Conservation (phyloP, 2,329 filamentous ascomycete species). For the Saccharata proteae region DNA sequence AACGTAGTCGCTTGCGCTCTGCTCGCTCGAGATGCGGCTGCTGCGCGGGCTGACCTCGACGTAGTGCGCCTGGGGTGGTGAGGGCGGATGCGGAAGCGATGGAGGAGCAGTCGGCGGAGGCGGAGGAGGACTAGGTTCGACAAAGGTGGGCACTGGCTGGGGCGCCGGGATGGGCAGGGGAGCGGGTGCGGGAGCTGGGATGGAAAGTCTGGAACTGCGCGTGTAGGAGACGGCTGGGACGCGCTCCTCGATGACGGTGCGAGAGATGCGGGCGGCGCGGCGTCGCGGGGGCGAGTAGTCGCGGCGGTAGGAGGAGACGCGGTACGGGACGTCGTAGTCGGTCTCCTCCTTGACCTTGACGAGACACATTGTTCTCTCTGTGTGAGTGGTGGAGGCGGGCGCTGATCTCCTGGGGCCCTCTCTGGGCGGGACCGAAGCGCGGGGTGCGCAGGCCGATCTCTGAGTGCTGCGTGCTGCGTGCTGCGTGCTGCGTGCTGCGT, state of each 20-base stretch:
- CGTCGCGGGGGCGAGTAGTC: slow-evolving; percentile 15
- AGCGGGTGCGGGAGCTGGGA: slow-evolving; percentile 7
- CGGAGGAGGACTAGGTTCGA: slow-evolving; percentile 14
- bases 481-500: no score
- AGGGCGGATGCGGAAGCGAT: slow-evolving; percentile 13
- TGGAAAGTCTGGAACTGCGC: slow-evolving; percentile 7
- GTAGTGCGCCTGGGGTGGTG: slow-evolving; percentile 23
- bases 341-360: slow-evolving; percentile 32
- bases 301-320: slow-evolving; percentile 19
- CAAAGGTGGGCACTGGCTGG: slow-evolving; percentile 28
- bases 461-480: no score
- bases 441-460: no score
- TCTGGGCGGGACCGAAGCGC: no score
- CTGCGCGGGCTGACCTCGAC: slow-evolving; percentile 32
- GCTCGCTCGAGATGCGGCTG: slow-evolving; percentile 19
- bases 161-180: slow-evolving; percentile 23
- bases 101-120: slow-evolving; percentile 21
- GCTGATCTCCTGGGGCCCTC: no score
- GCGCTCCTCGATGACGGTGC: slow-evolving; percentile 14
- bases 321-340: slow-evolving; percentile 29
- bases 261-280: slow-evolving; percentile 16
- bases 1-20: slow-evolving; percentile 26
- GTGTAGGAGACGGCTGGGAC: slow-evolving; percentile 11
- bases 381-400: background rate
- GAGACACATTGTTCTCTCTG: slow-evolving; percentile 29